A percentile compares a stretch with the other conserved stretches of the same genome.
These are phyloP conservation scores for Copromyces sp. DNA, from an alignment of 495 filamentous ascomycete genomes.

Conservation along the genomic window DNA sequence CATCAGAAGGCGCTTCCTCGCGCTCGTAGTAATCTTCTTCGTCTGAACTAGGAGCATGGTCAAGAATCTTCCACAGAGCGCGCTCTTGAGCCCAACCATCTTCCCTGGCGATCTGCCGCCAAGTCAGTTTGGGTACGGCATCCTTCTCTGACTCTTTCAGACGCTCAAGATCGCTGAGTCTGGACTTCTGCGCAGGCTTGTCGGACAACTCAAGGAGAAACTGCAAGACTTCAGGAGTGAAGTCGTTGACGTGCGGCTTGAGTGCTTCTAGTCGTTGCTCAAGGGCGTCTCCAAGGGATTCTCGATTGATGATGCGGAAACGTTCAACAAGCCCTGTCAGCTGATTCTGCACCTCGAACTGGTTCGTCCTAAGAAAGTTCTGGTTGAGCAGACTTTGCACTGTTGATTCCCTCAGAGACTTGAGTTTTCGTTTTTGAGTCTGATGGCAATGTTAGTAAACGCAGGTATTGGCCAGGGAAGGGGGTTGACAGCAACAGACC, in stretches of 20 bases:
- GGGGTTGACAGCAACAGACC: slow-evolving; percentile 3
- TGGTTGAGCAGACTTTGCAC: slow-evolving; percentile 47
- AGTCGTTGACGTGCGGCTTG: slow-evolving; percentile 40
- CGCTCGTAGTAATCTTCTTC: slow-evolving; percentile 37
- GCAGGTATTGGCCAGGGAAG: background rate
- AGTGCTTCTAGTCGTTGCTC: slow-evolving; percentile 51
- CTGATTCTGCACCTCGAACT: slow-evolving; percentile 68
- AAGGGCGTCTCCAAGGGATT: slow-evolving; percentile 72
- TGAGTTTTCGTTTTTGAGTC: slow-evolving; percentile 38
- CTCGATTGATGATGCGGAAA: slow-evolving; percentile 66
- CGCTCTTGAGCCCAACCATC: slow-evolving; percentile 61
- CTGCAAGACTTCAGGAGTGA: slow-evolving; percentile 69
- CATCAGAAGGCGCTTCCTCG: slow-evolving; percentile 23
- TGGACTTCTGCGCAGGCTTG: slow-evolving; percentile 60
- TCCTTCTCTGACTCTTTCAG: slow-evolving; percentile 35
- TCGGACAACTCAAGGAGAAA: slow-evolving; percentile 76
- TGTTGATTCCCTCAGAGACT: slow-evolving; percentile 38
- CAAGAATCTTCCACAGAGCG: slow-evolving; percentile 67
- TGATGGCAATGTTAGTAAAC: slow-evolving; percentile 8
- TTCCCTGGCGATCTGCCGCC: slow-evolving; percentile 64
- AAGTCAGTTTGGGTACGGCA: slow-evolving; percentile 44
- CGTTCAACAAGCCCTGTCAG: slow-evolving; percentile 82
- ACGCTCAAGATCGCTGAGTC: slow-evolving; percentile 48
- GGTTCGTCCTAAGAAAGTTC: slow-evolving; percentile 65
- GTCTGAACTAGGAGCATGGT: slow-evolving; percentile 61